Evolutionary conservation across 2,329 filamentous ascomycete species (phyloP).

Genomic region (Huntiella omanensis): DNA sequence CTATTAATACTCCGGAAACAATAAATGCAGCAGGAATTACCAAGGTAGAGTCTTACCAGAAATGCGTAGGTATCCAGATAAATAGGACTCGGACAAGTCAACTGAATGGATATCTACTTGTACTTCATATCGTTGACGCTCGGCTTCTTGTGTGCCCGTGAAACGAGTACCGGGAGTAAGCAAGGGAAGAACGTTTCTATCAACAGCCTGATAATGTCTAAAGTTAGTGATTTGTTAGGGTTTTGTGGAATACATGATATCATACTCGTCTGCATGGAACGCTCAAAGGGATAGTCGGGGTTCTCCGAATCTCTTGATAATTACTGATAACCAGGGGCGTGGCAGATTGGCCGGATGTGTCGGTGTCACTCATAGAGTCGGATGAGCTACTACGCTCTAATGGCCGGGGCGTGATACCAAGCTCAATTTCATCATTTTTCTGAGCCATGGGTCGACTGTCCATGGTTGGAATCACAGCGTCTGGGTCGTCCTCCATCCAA

Average conservation of each 20-base stretch:
- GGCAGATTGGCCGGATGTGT: too few species aligned
- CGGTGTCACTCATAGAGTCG: too few species aligned
- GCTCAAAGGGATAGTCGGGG: too few species aligned
- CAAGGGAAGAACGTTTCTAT: conserved; percentile 47
- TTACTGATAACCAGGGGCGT: too few species aligned
- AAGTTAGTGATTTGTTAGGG: neutral
- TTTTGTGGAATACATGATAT: neutral
- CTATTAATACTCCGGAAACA: neutral
- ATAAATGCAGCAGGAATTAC: conserved; percentile 2
- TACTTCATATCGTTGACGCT: conserved; percentile 83
- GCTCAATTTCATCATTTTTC: too few species aligned
- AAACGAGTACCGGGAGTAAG: conserved; percentile 78
- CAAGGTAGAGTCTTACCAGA: conserved; percentile 46
- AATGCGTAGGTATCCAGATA: conserved; percentile 89
- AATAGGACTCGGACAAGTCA: conserved; percentile 79
- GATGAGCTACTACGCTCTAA: too few species aligned
- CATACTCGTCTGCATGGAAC: conserved; percentile 2
- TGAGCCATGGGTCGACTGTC: too few species aligned
- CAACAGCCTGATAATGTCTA: neutral
- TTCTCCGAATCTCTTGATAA: too few species aligned
- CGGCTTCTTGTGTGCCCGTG: conserved; percentile 77
- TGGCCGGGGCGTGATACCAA: too few species aligned
- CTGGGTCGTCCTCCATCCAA: neutral
- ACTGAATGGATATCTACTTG: conserved; percentile 96
- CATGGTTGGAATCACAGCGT: neutral